Evolutionary conservation across 768 basidiomycete genomes (phyloP), one percentile per base, ranked within the genome.

Genomic region (Lactarius vividus): DNA sequence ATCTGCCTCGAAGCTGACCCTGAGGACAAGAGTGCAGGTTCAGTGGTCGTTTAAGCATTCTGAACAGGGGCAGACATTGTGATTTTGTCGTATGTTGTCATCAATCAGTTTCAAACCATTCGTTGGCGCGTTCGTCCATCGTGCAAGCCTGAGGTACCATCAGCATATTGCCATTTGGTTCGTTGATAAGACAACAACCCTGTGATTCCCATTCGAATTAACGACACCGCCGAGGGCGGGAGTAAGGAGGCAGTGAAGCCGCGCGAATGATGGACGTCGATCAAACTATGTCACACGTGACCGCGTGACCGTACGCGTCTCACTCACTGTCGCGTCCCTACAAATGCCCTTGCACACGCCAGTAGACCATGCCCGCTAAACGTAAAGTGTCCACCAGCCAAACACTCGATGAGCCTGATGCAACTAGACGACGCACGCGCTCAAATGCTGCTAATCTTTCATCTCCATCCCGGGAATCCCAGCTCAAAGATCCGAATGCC

Each of bases 101-200:
- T 80, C 77, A 40, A 92, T 86, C 57, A 88, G 81, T 59, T 87
- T 83, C 26, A 92, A 75, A 33, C 89, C 89, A 61, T 84, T 82
- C 13, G 86, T 81, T 4, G 91, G 91, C n/a, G 91, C 88, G 75
- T 92, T 91, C 33, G 87, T 83, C 91, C 90, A 92, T 69, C 91
- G 83, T 52, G 89, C 91, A 60, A 93, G 77, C 55, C 91, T 92
- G 29, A 2, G 42, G 8, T 28, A 31, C 28, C 16, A 18, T 57
- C 33, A 62, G 63, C 29, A 44, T 28, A n/a, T 23, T 10, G 13
- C 13, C 13, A 2, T 26, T 26, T 26, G 15, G 49, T 13, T 52
- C 49, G 26, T 18, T 23, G 28, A 29, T 18, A 28, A 63, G 28
- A 39, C 37, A 7, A 62, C 53, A 11, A 70, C 70, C 70, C 70